phyloP scores from a whole-genome alignment of 345 rosid species.

The Cardiospermum halicacabum region DNA sequence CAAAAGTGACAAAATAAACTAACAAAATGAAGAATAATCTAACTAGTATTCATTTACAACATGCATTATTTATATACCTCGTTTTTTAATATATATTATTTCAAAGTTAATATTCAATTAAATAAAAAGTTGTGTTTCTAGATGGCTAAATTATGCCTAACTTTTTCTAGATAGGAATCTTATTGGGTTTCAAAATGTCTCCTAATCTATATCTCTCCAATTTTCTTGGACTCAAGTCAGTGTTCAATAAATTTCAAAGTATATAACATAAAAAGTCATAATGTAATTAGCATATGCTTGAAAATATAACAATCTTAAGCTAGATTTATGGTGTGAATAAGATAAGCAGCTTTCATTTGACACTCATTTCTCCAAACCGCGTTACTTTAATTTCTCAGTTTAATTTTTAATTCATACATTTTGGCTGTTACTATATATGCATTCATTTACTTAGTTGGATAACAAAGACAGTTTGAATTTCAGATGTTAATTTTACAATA shows the following conservation, averaged over 20 bases:
- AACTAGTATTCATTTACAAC: neutral
- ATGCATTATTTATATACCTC: no score
- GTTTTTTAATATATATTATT: no score
- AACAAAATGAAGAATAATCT: neutral
- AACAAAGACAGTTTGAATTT: no score
- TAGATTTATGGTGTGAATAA: no score
- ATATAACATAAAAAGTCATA: slow-evolving; percentile 11
- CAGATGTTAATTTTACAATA: no score
- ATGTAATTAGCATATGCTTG: neutral
- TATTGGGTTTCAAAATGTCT: neutral
- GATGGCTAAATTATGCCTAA: slow-evolving; percentile 19
- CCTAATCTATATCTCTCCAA: slow-evolving; percentile 8
- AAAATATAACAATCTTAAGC: no score
- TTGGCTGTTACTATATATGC: no score
- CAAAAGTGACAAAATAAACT: neutral
- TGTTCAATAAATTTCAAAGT: slow-evolving; percentile 6
- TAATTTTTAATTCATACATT: neutral
- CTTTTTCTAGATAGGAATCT: slow-evolving; percentile 1
- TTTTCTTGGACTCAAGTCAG: slow-evolving; percentile 16
- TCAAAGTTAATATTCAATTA: no score
- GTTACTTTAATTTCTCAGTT: neutral
- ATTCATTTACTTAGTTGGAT: no score
- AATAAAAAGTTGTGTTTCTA: neutral
- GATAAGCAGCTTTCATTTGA: neutral
- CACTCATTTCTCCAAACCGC: neutral